phyloP scores from a whole-genome alignment of 2,329 filamentous ascomycete genomes.

The Alternaria metachromatica region DNA sequence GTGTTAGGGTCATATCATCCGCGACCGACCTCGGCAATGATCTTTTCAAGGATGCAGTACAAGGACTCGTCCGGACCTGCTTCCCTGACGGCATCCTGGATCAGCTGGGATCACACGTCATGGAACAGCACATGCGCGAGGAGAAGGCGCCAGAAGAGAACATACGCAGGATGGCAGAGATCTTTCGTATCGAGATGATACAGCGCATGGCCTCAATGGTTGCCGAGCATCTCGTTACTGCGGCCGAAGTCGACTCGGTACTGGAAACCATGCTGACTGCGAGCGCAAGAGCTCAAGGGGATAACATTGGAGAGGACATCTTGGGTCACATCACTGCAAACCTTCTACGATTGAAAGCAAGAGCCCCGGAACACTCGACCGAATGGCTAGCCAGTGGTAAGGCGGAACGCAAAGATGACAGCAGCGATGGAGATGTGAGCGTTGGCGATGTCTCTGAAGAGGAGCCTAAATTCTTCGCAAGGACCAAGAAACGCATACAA shows the following conservation, averaged over 20 bases:
- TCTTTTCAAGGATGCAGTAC: constrained; percentile 31
- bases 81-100: constrained; percentile 34
- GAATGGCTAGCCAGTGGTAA: background rate
- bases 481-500: too few species aligned
- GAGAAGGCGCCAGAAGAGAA: constrained; percentile 17
- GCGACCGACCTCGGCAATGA: constrained; percentile 14
- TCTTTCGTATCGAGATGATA: constrained; percentile 31
- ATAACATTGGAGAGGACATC: constrained; percentile 1
- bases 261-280: constrained; percentile 17
- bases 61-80: constrained; percentile 35
- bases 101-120: constrained; percentile 25
- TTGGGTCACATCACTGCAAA: background rate
- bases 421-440: background rate
- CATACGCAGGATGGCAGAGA: constrained; percentile 18
- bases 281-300: constrained; percentile 16
- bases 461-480: too few species aligned
- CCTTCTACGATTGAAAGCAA: background rate
- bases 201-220: constrained; percentile 28
- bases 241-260: constrained; percentile 16
- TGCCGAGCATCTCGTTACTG: constrained; percentile 22
- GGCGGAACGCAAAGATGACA: too few species aligned
- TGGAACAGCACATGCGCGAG: constrained; percentile 32
- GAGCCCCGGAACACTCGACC: background rate
- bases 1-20: constrained; percentile 30
- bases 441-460: background rate